These are phyloP conservation scores for Chenopodium suecicum DNA, from an alignment of 148 eudicot genomes.

Conservation along the genomic window DNA sequence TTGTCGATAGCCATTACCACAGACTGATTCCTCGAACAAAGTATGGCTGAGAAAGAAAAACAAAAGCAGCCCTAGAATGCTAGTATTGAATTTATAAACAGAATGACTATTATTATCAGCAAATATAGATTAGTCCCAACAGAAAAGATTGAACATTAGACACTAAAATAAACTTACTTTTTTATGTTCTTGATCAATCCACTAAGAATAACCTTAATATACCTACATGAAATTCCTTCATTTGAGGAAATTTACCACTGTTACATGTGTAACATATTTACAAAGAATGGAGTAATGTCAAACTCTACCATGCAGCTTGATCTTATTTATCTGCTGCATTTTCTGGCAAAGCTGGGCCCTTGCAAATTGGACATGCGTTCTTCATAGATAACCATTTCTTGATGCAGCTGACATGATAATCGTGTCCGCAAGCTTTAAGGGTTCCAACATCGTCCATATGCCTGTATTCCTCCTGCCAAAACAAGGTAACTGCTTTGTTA, in stretches of 20 bases:
- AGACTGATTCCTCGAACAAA: not conserved
- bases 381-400: conserved; percentile 77
- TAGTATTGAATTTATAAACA: not conserved
- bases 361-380: conserved; percentile 86
- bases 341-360: conserved; percentile 60
- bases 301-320: conserved; percentile 14
- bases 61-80: not conserved
- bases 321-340: conserved; percentile 34
- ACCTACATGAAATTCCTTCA: conserved; percentile 25
- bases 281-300: conserved; percentile 33
- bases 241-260: conserved; percentile 16
- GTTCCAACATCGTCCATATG: conserved; percentile 72
- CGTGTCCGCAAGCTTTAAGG: conserved; percentile 63
- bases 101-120: conserved; percentile 2
- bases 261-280: conserved; percentile 35
- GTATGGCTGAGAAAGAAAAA: not conserved
- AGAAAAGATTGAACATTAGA: conserved; percentile 1
- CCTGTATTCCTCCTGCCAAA: conserved; percentile 67
- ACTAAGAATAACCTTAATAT: conserved; percentile 9
- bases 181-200: conserved; percentile 1
- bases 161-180: conserved; percentile 4
- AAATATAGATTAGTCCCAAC: conserved; percentile 17
- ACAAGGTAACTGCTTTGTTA: not conserved
- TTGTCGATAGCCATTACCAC: too few relatives aligned
- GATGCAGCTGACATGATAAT: conserved; percentile 77